Evolutionary conservation across 805 yeast species (phyloP).

Genomic region (Candida yuanshanica): DNA sequence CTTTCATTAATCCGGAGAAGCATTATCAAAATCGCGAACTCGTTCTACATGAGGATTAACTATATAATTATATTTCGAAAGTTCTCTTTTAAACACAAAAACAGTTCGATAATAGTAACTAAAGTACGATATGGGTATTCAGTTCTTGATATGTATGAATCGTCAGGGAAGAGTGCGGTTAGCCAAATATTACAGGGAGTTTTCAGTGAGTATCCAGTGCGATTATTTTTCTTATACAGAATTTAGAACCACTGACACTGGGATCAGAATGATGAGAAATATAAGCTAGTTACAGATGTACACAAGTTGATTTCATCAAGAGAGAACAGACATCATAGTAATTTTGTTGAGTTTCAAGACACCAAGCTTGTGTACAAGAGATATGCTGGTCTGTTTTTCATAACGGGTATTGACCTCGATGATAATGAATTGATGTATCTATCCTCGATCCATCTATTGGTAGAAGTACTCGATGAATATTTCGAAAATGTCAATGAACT

Average conservation of each 20-base stretch:
- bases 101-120: neutral
- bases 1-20: neutral
- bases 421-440: slow-evolving; percentile 82
- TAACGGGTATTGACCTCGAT: slow-evolving; percentile 69
- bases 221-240: neutral
- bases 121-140: slow-evolving; percentile 56
- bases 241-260: slow-evolving; percentile 25
- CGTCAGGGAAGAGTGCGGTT: slow-evolving; percentile 91
- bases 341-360: slow-evolving; percentile 67
- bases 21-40: neutral
- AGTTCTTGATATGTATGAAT: slow-evolving; percentile 76
- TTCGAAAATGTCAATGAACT: slow-evolving; percentile 87
- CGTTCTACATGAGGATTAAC: neutral
- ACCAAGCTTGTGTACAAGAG: slow-evolving; percentile 75
- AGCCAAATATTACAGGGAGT: slow-evolving; percentile 66
- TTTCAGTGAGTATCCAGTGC: slow-evolving; percentile 27
- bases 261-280: slow-evolving; percentile 37
- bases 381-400: slow-evolving; percentile 88
- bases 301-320: slow-evolving; percentile 77
- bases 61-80: neutral
- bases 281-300: slow-evolving; percentile 50
- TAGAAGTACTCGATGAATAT: slow-evolving; percentile 79
- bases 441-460: slow-evolving; percentile 82
- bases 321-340: slow-evolving; percentile 78
- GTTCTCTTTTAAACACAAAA: neutral